Evolutionary conservation across 1,139 yeast species (phyloP).

Genomic region (Nakaseomyces bracarensis): DNA sequence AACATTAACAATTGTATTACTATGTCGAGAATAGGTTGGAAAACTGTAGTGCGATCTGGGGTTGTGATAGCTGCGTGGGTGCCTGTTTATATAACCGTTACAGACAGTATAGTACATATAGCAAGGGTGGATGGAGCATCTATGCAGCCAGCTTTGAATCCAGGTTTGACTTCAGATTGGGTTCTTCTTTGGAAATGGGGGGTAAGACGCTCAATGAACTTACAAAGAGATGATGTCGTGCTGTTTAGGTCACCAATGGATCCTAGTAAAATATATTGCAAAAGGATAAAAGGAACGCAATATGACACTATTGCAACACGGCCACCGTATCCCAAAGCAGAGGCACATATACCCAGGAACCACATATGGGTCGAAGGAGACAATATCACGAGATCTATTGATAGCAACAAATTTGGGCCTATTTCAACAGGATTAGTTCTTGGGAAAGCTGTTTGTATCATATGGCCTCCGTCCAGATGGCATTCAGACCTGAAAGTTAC

Average conservation of each 20-base stretch:
- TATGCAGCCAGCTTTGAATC: conserved; percentile 87
- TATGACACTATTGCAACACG: conserved; percentile 61
- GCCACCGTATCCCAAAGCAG: conserved; percentile 55
- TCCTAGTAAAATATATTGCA: conserved; percentile 65
- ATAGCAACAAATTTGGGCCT: conserved; percentile 81
- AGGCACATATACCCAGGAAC: conserved; percentile 59
- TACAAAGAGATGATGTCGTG: conserved; percentile 62
- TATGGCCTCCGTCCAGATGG: conserved; percentile 61
- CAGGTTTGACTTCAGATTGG: conserved; percentile 50
- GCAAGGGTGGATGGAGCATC: conserved; percentile 76
- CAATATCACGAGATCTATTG: conserved; percentile 70
- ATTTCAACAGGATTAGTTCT: conserved; percentile 67
- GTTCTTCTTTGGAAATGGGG: conserved; percentile 64
- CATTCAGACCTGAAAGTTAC: conserved; percentile 31
- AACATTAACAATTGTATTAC: too few species aligned
- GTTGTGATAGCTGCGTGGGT: conserved; percentile 49
- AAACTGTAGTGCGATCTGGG: conserved; percentile 11
- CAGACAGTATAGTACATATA: conserved; percentile 65
- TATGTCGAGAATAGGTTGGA: not conserved
- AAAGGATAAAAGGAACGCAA: conserved; percentile 65
- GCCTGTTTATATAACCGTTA: conserved; percentile 64
- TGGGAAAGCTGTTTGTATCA: conserved; percentile 57
- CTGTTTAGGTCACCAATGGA: conserved; percentile 70
- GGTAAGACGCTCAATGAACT: conserved; percentile 39
- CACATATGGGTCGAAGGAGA: conserved; percentile 97